Conservation (phyloP, 306 rosid genomes). For the Lathyrus tuberosus region DNA sequence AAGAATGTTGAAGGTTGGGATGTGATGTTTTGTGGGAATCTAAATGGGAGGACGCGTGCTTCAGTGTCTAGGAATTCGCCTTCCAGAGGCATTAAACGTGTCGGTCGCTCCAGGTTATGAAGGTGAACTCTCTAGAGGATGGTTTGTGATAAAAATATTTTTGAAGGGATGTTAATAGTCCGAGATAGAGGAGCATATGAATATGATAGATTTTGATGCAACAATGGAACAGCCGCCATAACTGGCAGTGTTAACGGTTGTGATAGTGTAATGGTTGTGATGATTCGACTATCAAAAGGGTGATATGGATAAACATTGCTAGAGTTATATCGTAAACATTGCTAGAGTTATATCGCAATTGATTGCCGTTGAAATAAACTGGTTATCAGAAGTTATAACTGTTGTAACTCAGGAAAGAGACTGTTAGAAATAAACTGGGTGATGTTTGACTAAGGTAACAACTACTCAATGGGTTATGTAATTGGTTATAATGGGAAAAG, state of each 20-base stretch:
- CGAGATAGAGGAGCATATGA: conserved; percentile 33
- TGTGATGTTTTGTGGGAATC: conserved; percentile 41
- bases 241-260: too few species aligned
- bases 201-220: conserved; percentile 39
- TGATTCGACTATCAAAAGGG: conserved; percentile 23
- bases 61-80: conserved; percentile 65
- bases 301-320: conserved; percentile 8
- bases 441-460: conserved; percentile 30
- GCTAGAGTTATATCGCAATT: background rate
- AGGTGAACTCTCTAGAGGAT: conserved; percentile 22
- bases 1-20: conserved; percentile 84
- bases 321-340: conserved; percentile 7
- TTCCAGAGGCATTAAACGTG: conserved; percentile 54
- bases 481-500: conserved; percentile 18
- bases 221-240: background rate
- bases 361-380: too few species aligned
- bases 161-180: conserved; percentile 28
- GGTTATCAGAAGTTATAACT: conserved; percentile 30
- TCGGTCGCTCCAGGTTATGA: conserved; percentile 76
- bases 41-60: conserved; percentile 62
- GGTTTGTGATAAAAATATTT: conserved; percentile 8
- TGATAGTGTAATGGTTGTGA: conserved; percentile 32
- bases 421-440: conserved; percentile 21
- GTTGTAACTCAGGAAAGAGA: conserved; percentile 7
- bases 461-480: conserved; percentile 10